Base-by-base conservation (phyloP, 257 asterid genomes). In the Solanum paucissectum region DNA sequence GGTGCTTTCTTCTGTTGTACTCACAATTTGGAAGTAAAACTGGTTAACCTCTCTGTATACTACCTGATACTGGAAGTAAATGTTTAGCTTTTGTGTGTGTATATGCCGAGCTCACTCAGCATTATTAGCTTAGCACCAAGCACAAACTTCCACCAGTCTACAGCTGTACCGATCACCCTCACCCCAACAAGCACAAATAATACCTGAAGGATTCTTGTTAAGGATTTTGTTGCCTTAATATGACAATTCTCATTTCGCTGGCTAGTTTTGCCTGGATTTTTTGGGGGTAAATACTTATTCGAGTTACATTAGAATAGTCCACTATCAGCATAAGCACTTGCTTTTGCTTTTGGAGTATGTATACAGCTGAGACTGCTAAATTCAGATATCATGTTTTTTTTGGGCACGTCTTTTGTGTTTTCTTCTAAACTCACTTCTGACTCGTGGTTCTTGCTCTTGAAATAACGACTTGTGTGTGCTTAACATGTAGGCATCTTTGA, bases 401-500 rank as follows among this genome's bases (percentile, higher is more conserved):
- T 3, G 13, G 46, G 46, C 13, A 42, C 49, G 14, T 10, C 49
- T 42, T 42, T 42, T 42, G 49, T 42, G 5, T 42, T 42, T 42
- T 42, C 49, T 42, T 42, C 14, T 42, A 13, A 46, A 46, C 55
- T 75, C 21, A 23, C 4, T 38, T 23, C 9, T 11, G 52, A 38
- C 58, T 75, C 83, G 1, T 23, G 33, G 52, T 75, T 36, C 37
- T 37, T 36, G 16, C 18, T 10, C 12, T 74, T 11, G 83, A 34
- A 37, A 21, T 20, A 23, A 75, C 52, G 11, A 37, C 83, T 75
- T 75, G 55, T 23, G 40, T 0, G 72, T 92, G 84, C 84, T 42
- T 42, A 42, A 42, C 49, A 42, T 11, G 49, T 4, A 95, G 98
- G 95, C 92, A 21, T 93, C 95, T 68, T 87, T 94, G 94, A 94